Evolutionary conservation across 1,139 yeast species (phyloP).

Genomic region (Pichia sp.): DNA sequence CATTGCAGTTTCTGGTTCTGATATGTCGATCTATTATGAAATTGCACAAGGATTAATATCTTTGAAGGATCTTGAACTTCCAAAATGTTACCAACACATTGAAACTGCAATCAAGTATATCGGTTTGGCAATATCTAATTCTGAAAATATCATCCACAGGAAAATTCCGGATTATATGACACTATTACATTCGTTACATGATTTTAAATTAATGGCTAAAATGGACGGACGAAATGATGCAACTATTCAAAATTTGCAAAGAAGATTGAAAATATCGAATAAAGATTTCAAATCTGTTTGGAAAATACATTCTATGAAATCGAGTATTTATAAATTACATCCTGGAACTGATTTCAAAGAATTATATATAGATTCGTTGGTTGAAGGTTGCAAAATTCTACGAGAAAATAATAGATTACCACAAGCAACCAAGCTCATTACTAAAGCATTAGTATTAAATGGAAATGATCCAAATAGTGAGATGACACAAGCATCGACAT

Average conservation of each 20-base stretch:
- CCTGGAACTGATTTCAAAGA: slow-evolving; percentile 33
- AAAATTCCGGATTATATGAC: slow-evolving; percentile 36
- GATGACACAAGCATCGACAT: slow-evolving; percentile 20
- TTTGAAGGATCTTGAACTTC: slow-evolving; percentile 32
- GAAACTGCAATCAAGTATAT: slow-evolving; percentile 48
- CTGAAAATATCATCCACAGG: slow-evolving; percentile 51
- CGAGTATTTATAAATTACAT: slow-evolving; percentile 45
- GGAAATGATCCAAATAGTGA: slow-evolving; percentile 15
- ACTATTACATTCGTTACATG: slow-evolving; percentile 67
- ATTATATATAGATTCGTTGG: slow-evolving; percentile 47
- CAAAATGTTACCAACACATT: slow-evolving; percentile 36
- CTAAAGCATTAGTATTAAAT: slow-evolving; percentile 55
- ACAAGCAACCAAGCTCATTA: slow-evolving; percentile 65
- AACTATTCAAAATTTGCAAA: slow-evolving; percentile 16
- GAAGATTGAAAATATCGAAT: slow-evolving; percentile 45
- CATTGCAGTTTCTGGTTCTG: slow-evolving; percentile 39
- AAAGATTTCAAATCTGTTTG: slow-evolving; percentile 60
- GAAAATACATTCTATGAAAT: slow-evolving; percentile 53
- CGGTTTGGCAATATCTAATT: slow-evolving; percentile 56
- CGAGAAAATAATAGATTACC: slow-evolving; percentile 66
- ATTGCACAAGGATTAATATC: slow-evolving; percentile 56
- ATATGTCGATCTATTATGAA: slow-evolving; percentile 53
- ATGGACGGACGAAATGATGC: slow-evolving; percentile 13
- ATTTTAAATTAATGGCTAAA: slow-evolving; percentile 38
- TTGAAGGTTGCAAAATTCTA: slow-evolving; percentile 60